phyloP scores from a whole-genome alignment of 108 stramenopile genomes.

The Stephanodiscus minutulus region DNA sequence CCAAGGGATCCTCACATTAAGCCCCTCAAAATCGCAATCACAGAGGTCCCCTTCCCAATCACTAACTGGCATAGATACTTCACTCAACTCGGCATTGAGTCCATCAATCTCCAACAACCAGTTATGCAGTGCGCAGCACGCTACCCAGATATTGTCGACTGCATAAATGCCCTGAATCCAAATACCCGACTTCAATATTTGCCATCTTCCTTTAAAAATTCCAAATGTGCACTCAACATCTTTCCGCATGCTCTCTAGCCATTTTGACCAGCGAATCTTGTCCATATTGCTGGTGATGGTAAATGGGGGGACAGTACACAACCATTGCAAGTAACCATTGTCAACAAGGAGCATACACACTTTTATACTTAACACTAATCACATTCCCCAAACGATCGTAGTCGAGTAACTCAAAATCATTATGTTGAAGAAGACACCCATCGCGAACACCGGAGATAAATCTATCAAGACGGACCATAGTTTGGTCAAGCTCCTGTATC shows the following conservation, averaged over 20 bases:
- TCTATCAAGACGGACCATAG: neutral
- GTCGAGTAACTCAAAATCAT: conserved; percentile 7
- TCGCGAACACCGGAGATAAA: conserved; percentile 3
- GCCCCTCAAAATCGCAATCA: neutral
- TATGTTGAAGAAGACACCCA: neutral
- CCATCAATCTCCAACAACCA: conserved; percentile 48
- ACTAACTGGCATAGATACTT: neutral
- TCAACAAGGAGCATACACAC: conserved; percentile 42
- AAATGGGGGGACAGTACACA: conserved; percentile 29
- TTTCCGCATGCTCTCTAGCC: conserved; percentile 44
- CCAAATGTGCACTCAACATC: conserved; percentile 53
- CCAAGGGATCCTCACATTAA: neutral
- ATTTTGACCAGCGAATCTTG: conserved; percentile 18
- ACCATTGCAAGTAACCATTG: conserved; percentile 47
- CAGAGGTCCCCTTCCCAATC: conserved; percentile 9
- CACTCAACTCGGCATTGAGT: conserved; percentile 10
- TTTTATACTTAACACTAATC: conserved; percentile 4
- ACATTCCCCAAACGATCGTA: neutral
- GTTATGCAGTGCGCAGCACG: conserved; percentile 53
- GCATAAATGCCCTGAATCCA: conserved; percentile 8
- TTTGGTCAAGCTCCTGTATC: neutral
- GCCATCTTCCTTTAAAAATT: conserved; percentile 48
- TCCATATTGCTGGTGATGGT: neutral
- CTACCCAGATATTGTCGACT: conserved; percentile 24
- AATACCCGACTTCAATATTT: conserved; percentile 35